These are phyloP conservation scores for Cladosporium sp. DNA, from an alignment of 2,329 filamentous ascomycete genomes.

Conservation along the genomic window DNA sequence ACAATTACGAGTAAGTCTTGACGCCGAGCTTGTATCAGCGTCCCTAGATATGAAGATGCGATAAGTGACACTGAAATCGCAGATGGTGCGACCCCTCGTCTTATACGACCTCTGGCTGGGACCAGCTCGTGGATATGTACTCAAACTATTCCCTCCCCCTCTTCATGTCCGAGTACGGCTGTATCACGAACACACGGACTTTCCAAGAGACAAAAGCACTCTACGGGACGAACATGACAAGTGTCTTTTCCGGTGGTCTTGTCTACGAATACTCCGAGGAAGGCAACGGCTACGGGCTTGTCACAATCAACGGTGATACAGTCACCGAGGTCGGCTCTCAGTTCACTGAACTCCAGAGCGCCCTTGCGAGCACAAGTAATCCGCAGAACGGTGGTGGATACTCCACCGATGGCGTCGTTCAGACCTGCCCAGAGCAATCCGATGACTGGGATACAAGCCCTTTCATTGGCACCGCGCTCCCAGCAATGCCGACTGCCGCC, in stretches of 20 bases:
- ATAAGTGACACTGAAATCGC: neutral
- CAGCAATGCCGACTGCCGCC: constrained; percentile 53
- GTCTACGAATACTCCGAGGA: constrained; percentile 91
- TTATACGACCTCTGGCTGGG: constrained; percentile 70
- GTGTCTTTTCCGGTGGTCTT: constrained; percentile 87
- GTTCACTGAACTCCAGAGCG: constrained; percentile 54
- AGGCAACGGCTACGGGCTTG: constrained; percentile 73
- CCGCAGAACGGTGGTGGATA: constrained; percentile 56
- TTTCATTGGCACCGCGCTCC: constrained; percentile 43
- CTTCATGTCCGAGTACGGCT: constrained; percentile 80
- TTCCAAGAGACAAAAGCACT: constrained; percentile 75
- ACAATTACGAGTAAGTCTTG: constrained; percentile 63
- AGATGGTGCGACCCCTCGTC: constrained; percentile 66
- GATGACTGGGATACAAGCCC: constrained; percentile 53
- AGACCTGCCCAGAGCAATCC: constrained; percentile 50
- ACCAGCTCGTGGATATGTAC: constrained; percentile 76
- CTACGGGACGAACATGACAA: constrained; percentile 77
- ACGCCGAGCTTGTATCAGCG: neutral
- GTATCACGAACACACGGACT: constrained; percentile 71
- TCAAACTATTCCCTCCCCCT: constrained; percentile 78
- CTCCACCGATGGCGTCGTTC: constrained; percentile 48
- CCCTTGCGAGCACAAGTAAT: constrained; percentile 46
- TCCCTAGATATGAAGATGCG: neutral
- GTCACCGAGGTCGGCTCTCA: constrained; percentile 53
- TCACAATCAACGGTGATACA: constrained; percentile 52